Evolutionary conservation across 192 early-diverging fungal genomes (phyloP), one percentile per base, ranked within the genome.

Genomic region (Hyaloraphidium curvatum): DNA sequence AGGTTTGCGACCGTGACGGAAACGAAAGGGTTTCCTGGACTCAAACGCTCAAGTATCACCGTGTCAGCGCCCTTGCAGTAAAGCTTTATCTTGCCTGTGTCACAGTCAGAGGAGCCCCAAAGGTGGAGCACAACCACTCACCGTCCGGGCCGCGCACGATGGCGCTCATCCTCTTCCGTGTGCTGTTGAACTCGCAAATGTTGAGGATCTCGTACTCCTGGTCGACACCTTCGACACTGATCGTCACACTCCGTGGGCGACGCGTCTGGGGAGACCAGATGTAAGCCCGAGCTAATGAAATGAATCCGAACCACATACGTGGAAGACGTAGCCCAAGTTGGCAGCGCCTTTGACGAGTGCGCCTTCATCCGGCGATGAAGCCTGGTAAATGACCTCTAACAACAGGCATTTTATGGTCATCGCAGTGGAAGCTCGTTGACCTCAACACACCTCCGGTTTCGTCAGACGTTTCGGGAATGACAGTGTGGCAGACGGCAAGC

Each of bases 41-140:
- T 73, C 54, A 98, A 64, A 9, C 95, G 78, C 68, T 96, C 89
- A 2, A 94, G 55, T 61, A 98, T 94, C 2, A 96, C 91, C 0
- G 90, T 94, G 60, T 98, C 95, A 2, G 95, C 95, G 30, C 95
- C 95, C 61, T 98, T 98, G 64, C 85, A 86, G 75, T 88, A 98
- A 31, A 98, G 61, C 59, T 86, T 84, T 57, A 79, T 72, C 31
- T 66, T 31, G 23, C 57, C 55, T 58, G 23, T 31, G 19, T 41
- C 16, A 23, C 25, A 11, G 19, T n/a, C n/a, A 21, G 7, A 48
- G 19, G 43, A 11, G 19, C 11, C 14, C 14, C 23, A 37, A 13
- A 37, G 11, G 17, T 37, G 35, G 17, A 37, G 35, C 35, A 37
- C 11, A n/a, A 37, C 7, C 23, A 5, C 43, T 48, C 43, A 11